A percentile compares a stretch with the other conserved stretches of the same genome.
Evolutionary conservation across 2,329 filamentous ascomycete genomes (phyloP).

Genomic region (Akanthomyces dipterigenus): DNA sequence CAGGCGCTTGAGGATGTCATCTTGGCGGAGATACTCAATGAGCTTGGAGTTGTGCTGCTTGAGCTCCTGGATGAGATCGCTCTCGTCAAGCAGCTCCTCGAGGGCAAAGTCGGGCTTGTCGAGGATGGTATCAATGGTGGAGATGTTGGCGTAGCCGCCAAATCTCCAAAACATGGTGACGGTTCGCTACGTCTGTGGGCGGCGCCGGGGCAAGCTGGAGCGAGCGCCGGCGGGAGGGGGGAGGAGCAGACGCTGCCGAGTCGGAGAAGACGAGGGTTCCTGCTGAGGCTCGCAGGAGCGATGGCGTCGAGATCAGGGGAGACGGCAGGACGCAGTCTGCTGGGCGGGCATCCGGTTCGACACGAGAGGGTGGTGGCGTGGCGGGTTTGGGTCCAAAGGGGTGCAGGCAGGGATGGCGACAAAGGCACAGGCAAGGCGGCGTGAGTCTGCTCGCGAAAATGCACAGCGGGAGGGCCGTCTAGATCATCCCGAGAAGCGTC

Average conservation of each 20-base stretch:
- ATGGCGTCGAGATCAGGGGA: neutral
- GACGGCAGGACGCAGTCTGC: neutral
- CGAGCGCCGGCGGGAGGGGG: constrained; percentile 4
- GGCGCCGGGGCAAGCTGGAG: constrained; percentile 8
- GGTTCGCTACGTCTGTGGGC: constrained; percentile 12
- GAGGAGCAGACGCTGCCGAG: neutral
- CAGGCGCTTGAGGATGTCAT: constrained; percentile 74
- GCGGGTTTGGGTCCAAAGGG: constrained; percentile 8
- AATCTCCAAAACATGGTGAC: constrained; percentile 98
- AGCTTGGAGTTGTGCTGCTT: constrained; percentile 98
- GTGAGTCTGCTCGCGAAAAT: neutral
- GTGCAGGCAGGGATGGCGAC: constrained; percentile 4
- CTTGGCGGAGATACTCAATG: constrained; percentile 89
- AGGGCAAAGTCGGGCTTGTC: constrained; percentile 94
- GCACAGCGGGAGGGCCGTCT: constrained; percentile 6
- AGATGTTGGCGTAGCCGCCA: constrained; percentile 96
- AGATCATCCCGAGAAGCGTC: constrained; percentile 7
- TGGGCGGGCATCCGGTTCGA: constrained; percentile 8
- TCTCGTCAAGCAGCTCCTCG: constrained; percentile 93
- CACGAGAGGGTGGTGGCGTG: neutral
- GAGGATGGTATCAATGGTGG: constrained; percentile 91
- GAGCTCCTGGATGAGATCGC: constrained; percentile 92
- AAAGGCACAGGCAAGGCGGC: neutral
- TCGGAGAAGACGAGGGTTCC: neutral
- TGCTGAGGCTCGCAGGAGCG: neutral